phyloP scores from a whole-genome alignment of 75 land plant species.

The Sequoiadendron giganteum region DNA sequence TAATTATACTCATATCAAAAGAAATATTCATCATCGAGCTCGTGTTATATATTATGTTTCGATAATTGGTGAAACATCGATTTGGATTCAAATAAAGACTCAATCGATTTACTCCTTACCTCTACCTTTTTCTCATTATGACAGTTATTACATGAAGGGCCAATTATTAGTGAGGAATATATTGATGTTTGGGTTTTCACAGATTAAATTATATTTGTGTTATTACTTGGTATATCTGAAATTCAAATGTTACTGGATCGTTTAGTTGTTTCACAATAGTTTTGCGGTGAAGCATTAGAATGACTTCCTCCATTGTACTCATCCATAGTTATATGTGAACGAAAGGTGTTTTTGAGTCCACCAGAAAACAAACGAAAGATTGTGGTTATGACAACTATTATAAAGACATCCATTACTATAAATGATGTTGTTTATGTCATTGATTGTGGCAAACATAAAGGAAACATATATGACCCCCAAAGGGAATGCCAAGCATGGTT shows the following conservation, averaged over 20 bases:
- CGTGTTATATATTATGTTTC: too few relatives aligned
- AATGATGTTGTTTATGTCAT: conserved; percentile 95
- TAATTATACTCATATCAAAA: too few relatives aligned
- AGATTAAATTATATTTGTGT: too few relatives aligned
- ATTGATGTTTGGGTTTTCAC: too few relatives aligned
- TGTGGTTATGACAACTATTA: conserved; percentile 87
- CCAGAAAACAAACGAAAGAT: conserved; percentile 83
- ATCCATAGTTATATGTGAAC: conserved; percentile 66
- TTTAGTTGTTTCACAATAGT: conserved; percentile 61
- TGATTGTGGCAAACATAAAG: conserved; percentile 95
- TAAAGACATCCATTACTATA: conserved; percentile 92
- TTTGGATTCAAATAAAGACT: too few relatives aligned
- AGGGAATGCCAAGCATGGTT: conserved; percentile 29
- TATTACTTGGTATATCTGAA: conserved; percentile 62
- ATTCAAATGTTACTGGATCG: conserved; percentile 60
- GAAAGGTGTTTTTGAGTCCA: conserved; percentile 67
- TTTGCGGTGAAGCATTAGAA: conserved; percentile 76
- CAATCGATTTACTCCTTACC: too few relatives aligned
- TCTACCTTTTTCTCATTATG: too few relatives aligned
- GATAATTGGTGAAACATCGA: too few relatives aligned
- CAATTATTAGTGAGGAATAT: too few relatives aligned
- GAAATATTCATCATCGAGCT: too few relatives aligned
- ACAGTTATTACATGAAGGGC: too few relatives aligned
- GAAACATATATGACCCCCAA: conserved; percentile 86
- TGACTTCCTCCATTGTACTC: conserved; percentile 94